Conservation (phyloP, 176 grass and related monocot genomes). For the Saccharum spontaneum region DNA sequence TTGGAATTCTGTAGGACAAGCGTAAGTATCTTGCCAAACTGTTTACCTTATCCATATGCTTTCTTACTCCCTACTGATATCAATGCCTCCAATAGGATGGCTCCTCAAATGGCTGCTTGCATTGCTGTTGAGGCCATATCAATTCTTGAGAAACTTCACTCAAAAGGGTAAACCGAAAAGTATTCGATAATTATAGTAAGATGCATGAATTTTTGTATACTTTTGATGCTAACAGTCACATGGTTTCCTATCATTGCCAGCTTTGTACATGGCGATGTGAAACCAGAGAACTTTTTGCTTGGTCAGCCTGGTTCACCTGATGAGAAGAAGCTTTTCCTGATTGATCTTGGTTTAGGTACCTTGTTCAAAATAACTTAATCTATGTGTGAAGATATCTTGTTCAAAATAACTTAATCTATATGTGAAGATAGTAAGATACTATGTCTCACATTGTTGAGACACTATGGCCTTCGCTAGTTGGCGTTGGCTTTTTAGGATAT, state of each 20-base stretch:
- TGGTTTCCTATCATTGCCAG: constrained; percentile 28
- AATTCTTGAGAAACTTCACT: constrained; percentile 90
- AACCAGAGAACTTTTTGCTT: constrained; percentile 93
- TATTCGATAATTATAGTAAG: not conserved
- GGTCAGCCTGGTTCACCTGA: constrained; percentile 80
- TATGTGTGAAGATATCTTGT: constrained; percentile 17
- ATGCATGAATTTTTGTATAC: not conserved
- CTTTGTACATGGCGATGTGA: constrained; percentile 91
- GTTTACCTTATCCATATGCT: constrained; percentile 25
- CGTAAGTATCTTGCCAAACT: constrained; percentile 49
- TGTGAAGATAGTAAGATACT: constrained; percentile 10
- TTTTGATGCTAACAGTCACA: constrained; percentile 11
- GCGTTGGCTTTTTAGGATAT: not conserved
- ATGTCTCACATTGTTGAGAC: not conserved
- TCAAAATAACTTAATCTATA: not conserved
- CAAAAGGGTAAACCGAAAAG: constrained; percentile 64
- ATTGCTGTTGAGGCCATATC: constrained; percentile 89
- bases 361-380: not conserved
- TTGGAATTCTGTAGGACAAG: constrained; percentile 82
- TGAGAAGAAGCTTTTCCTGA: constrained; percentile 86
- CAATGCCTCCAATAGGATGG: constrained; percentile 63
- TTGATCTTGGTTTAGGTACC: constrained; percentile 94
- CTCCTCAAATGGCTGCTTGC: constrained; percentile 79
- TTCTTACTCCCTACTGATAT: constrained; percentile 23
- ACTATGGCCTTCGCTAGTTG: not conserved